Evolutionary conservation across 2,329 filamentous ascomycete genomes (phyloP).

Genomic region (Fusarium sp.): DNA sequence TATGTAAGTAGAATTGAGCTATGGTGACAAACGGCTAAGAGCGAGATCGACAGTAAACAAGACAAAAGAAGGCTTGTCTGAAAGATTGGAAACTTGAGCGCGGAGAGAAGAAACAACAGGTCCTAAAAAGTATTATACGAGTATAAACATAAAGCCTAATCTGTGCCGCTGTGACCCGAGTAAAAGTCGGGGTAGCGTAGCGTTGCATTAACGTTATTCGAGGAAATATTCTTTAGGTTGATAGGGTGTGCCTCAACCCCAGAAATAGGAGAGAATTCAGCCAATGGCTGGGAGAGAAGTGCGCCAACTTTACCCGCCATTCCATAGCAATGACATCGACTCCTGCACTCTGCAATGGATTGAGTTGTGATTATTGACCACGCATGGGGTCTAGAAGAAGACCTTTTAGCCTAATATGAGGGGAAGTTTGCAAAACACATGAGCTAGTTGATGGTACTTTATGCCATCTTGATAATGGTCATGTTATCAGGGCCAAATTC

Average conservation of each 20-base stretch:
- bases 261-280: not conserved
- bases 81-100: no score
- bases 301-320: not conserved
- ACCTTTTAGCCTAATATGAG: not conserved
- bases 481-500: no score
- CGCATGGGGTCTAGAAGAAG: not conserved
- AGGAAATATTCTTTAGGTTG: not conserved
- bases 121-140: not conserved
- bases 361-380: not conserved
- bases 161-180: not conserved
- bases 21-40: no score
- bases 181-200: not conserved
- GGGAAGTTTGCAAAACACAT: not conserved
- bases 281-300: not conserved
- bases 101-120: not conserved
- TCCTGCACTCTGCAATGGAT: not conserved
- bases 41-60: no score
- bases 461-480: no score
- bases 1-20: no score
- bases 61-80: no score
- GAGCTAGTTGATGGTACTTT: not conserved
- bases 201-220: not conserved
- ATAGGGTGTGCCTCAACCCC: not conserved
- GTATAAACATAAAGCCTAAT: not conserved
- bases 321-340: not conserved